Evolutionary conservation across 2,329 filamentous ascomycete species (phyloP).

Genomic region (Nemania sp.): DNA sequence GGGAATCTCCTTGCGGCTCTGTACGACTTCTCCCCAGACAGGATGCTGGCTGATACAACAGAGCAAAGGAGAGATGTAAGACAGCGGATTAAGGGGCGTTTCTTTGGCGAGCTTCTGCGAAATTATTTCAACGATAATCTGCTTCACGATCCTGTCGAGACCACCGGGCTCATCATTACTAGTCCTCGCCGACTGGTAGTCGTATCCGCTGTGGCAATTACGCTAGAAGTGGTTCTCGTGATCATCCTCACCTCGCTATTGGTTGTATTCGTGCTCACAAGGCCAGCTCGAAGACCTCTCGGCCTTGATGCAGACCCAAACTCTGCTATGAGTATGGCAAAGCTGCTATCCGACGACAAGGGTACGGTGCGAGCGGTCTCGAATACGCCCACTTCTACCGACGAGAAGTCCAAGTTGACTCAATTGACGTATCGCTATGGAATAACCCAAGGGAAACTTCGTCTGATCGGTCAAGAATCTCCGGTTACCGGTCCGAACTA

Average conservation of each 20-base stretch:
- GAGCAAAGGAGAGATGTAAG: neutral
- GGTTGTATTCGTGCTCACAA: neutral
- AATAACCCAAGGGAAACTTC: neutral
- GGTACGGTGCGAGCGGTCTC: neutral
- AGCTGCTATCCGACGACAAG: conserved; percentile 10
- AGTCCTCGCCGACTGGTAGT: conserved; percentile 16
- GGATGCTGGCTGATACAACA: neutral
- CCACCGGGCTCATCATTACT: neutral
- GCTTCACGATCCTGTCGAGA: neutral
- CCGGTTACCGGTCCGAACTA: neutral
- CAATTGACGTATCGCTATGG: neutral
- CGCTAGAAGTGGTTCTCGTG: conserved; percentile 3
- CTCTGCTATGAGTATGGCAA: conserved; percentile 15
- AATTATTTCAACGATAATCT: neutral
- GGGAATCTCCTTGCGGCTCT: conserved; percentile 15
- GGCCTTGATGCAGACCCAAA: conserved; percentile 9
- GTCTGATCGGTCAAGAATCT: neutral
- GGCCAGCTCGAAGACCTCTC: conserved; percentile 3
- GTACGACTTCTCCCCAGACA: conserved; percentile 8
- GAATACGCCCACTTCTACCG: neutral
- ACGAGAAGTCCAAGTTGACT: neutral
- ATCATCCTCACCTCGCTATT: neutral
- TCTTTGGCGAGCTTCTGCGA: conserved; percentile 21
- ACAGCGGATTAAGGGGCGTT: conserved; percentile 8
- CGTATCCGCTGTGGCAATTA: conserved; percentile 5